Evolutionary conservation across 352 stramenopile species (phyloP), one percentile per base, ranked within the genome.

Genomic region (Phytophthora palmivora): DNA sequence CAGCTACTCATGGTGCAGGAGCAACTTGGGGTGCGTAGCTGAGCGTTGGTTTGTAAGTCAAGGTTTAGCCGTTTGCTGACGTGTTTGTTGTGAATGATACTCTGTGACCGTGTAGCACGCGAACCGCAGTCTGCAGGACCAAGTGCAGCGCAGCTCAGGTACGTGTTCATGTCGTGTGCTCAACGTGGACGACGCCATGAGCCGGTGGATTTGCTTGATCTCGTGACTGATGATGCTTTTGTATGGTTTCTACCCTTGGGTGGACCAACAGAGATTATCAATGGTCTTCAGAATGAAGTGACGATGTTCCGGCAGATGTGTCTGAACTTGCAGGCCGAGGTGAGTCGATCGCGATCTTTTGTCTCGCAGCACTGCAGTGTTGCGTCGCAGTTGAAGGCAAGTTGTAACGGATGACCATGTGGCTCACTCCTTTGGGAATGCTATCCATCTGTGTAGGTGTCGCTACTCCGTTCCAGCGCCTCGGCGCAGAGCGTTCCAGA

Each of bases 291-390:
- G 68, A 88, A 92, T 66, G 85, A 94, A 70, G 78, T 92, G 52
- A 65, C 80, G 24, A 89, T 94, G 79, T 92, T 92, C 55, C 82
- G 81, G 41, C 79, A 92, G 58, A 90, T 94, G 79, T 94, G 85
- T 63, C 63, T 92, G 43, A 92, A 83, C 55, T 73, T 92, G 34
- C 85, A 94, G 68, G 59, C 76, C 24, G 81, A 94, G 76, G 85
- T 94, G 52, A 68, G 75, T 74, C n/a, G 28, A 44, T 54, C 28
- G 24, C 15, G 24, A n/a, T 34, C 8, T 18, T 41, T 61, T 42
- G 15, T 51, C n/a, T 44, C 15, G 28, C 32, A 21, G 30, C 26
- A 42, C 15, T 22, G 45, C 24, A 22, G 36, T 48, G 41, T 49
- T 22, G 63, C 37, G 45, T 57, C 36, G 36, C 48, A 67, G 48